Base-by-base conservation (phyloP, 192 early-diverging fungal species). In the Chytriomyces confervae region DNA sequence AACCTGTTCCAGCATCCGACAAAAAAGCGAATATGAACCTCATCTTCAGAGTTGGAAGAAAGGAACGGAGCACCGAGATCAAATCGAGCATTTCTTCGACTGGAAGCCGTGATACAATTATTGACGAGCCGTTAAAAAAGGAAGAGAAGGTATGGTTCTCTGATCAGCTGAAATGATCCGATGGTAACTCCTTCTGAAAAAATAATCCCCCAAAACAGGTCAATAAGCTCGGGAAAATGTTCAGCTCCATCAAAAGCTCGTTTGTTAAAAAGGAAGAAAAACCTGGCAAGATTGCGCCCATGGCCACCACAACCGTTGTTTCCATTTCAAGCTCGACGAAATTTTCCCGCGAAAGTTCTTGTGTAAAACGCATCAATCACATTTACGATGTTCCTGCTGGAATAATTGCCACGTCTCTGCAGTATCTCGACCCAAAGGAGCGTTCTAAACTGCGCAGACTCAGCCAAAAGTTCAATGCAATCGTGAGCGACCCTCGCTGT, bases 351-450 rank as follows among this genome's bases (percentile, higher is more conserved):
- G 78, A 64, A 8, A 48, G n/a, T 43, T 23, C 63, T 11, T 8
- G 10, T 27, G 24, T 50, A 16, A 13, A 16, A 24, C 53, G 24
- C 11, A 49, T 43, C 48, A 61, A 81, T 6, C 75, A 81, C 49
- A 81, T 81, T 63, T 73, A 70, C 50, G 80, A 81, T 29, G 36
- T 81, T 29, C 62, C 69, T 0, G 80, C 77, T 0, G 63, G 62
- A n/a, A 67, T 78, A 44, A 46, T 81, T 7, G 80, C 80, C 0
- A 47, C 66, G 7, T 16, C 71, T 10, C 49, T 81, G 3, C 44
- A 75, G 24, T 83, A 77, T 50, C 76, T 85, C 49, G 18, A 78
- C 61, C 84, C 84, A 9, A 50, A 81, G 0, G 75, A 76, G 24
- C 76, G 78, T 7, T 45, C 76, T 8, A 45, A 48, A 44, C 62